Evolutionary conservation across 331 rosid genomes (phyloP).

Genomic region (Dryas integrifolia): DNA sequence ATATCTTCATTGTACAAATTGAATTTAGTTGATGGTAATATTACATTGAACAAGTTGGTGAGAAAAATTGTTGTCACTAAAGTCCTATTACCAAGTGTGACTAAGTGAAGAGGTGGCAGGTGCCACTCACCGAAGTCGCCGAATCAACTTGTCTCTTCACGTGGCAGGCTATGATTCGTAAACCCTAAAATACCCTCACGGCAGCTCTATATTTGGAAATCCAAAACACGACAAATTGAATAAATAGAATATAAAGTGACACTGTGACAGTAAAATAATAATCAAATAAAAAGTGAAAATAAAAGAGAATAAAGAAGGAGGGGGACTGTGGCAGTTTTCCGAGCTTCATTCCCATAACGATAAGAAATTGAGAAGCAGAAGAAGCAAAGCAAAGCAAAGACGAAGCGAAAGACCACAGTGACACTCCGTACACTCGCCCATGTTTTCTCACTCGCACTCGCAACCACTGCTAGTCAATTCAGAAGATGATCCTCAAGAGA

Average conservation of each 20-base stretch:
- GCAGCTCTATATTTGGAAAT: too few relatives aligned
- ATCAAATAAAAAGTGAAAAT: not conserved
- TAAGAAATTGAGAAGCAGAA: constrained; percentile 3
- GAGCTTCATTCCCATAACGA: constrained; percentile 16
- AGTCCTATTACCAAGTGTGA: too few relatives aligned
- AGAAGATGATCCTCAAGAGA: constrained; percentile 39
- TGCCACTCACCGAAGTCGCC: too few relatives aligned
- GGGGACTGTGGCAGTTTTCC: constrained; percentile 4
- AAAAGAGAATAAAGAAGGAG: not conserved
- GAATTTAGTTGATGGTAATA: too few relatives aligned
- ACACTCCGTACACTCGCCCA: not conserved
- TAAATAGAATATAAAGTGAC: not conserved
- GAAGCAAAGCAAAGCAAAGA: not conserved
- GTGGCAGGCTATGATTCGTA: not conserved
- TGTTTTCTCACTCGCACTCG: not conserved
- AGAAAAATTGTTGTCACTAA: too few relatives aligned
- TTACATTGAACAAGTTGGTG: too few relatives aligned
- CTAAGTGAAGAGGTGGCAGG: too few relatives aligned
- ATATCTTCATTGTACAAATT: too few relatives aligned
- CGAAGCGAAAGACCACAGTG: not conserved
- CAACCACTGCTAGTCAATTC: constrained; percentile 9
- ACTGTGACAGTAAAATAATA: not conserved
- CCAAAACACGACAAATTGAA: not conserved
- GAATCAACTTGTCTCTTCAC: not conserved
- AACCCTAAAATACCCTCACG: not conserved